Base-by-base conservation (phyloP, 345 rosid genomes). In the Melaleuca quinquenervia region DNA sequence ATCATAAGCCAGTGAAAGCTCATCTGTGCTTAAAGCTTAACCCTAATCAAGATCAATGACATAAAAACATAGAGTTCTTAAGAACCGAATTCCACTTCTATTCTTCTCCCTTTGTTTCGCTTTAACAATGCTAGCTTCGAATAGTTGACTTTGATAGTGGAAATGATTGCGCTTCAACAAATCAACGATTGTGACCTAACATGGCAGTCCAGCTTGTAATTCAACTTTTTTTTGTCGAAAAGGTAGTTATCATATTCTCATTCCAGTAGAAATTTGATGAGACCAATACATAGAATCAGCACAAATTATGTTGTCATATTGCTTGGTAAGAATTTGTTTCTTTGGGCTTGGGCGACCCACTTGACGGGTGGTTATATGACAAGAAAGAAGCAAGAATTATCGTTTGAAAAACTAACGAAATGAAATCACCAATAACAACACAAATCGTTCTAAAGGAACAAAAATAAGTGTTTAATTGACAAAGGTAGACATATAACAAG, bases 1-100 rank as follows among this genome's bases (percentile, higher is more conserved):
- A 90, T 86, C 93, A 89, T 29, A 91, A 89, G 60, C 91, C 92
- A 21, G 91, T 87, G 51, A 91, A 89, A 52, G 91, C 93, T 41
- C 92, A 86, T 84, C 86, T 91, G 36, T 88, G 90, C 86, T 70
- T 89, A n/a, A 86, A 83, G 58, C 24, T 87, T 32, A 62, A 50
- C 58, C 22, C 50, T 32, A 18, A 16, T 24, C 48, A 70, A 3
- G 78, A 32, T 36, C 44, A 7, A 36, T 29, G 76, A 64, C 29
- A 29, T 3, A 64, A 64, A 29, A 32, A 64, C 76, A 62, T 15
- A 16, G 41, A 62, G 44, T 16, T 64, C 24, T 9, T 16, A 3
- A 50, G 15, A 51, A 51, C 16, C 52, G 52, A 15, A 18, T 15
- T 15, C 6, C 16, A 15, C 18, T 51, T 51, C 6, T 20, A 20